These are phyloP conservation scores for Akanthomyces muscarius DNA, from an alignment of 2,329 filamentous ascomycete genomes.

Conservation along the genomic window DNA sequence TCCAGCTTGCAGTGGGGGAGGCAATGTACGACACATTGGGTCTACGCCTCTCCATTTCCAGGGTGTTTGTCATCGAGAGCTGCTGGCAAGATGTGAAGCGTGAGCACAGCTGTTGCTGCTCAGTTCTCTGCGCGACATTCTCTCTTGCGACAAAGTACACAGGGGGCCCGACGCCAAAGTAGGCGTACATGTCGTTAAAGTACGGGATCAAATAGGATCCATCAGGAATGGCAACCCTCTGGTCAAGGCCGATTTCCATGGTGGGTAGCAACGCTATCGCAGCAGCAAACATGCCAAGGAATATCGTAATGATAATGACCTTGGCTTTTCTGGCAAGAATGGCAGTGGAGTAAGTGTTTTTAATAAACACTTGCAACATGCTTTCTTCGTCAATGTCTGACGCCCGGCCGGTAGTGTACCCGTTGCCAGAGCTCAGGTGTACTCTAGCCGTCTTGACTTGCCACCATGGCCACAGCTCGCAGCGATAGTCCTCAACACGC, in stretches of 20 bases:
- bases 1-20: conserved; percentile 86
- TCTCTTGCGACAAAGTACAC: conserved; percentile 92
- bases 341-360: conserved; percentile 79
- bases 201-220: conserved; percentile 94
- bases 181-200: conserved; percentile 92
- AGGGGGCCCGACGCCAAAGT: conserved; percentile 85
- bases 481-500: conserved; percentile 80
- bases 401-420: conserved; percentile 51
- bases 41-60: conserved; percentile 92
- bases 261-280: conserved; percentile 80
- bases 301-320: conserved; percentile 69
- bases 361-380: conserved; percentile 78
- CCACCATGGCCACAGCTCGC: conserved; percentile 89
- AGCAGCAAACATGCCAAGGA: conserved; percentile 82
- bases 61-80: conserved; percentile 78
- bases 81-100: conserved; percentile 85
- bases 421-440: conserved; percentile 56
- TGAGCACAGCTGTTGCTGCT: conserved; percentile 85
- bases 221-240: conserved; percentile 88
- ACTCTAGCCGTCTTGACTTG: conserved; percentile 71
- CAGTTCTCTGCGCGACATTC: conserved; percentile 68
- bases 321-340: conserved; percentile 80
- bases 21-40: conserved; percentile 83
- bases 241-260: conserved; percentile 84
- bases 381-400: conserved; percentile 82